Percentiles rank a stretch among this genome's conserved stretches.
phyloP scores from a whole-genome alignment of 371 early-diverging fungal species.

The Mortierella sp. region DNA sequence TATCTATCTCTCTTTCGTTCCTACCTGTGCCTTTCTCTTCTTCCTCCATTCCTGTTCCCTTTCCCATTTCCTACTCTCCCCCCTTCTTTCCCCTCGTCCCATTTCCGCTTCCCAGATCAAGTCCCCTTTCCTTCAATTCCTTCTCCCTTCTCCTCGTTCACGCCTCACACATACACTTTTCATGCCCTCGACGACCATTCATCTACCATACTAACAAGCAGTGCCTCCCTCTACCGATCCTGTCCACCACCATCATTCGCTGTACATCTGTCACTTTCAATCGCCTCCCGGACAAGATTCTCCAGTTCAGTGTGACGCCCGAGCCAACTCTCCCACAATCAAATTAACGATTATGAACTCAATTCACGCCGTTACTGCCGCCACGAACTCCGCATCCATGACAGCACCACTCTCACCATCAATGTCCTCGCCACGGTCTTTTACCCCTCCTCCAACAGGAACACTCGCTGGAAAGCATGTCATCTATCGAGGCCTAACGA shows the following conservation, averaged over 20 bases:
- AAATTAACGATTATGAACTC: constrained; percentile 29
- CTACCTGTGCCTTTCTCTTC: background rate
- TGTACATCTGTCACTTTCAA: background rate
- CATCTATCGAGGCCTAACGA: constrained; percentile 37
- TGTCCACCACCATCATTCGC: background rate
- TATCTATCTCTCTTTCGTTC: background rate
- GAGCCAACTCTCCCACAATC: too few species aligned
- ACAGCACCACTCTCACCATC: constrained; percentile 21
- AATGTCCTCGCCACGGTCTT: constrained; percentile 29
- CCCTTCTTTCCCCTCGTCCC: constrained; percentile 4
- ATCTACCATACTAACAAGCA: background rate
- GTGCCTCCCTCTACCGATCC: background rate
- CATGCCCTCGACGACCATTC: background rate
- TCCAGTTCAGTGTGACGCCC: background rate
- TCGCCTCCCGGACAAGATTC: too few species aligned
- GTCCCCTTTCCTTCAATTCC: constrained; percentile 7
- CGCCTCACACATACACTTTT: background rate
- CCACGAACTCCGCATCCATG: constrained; percentile 11
- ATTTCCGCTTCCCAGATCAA: constrained; percentile 10
- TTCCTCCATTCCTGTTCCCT: constrained; percentile 19
- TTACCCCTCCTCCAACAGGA: constrained; percentile 33
- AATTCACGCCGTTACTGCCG: constrained; percentile 11
- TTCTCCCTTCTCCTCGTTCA: constrained; percentile 6
- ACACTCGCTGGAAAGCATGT: constrained; percentile 40
- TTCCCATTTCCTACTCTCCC: constrained; percentile 1